Evolutionary conservation across 306 rosid genomes (phyloP).

Genomic region (Mucuna pruriens): DNA sequence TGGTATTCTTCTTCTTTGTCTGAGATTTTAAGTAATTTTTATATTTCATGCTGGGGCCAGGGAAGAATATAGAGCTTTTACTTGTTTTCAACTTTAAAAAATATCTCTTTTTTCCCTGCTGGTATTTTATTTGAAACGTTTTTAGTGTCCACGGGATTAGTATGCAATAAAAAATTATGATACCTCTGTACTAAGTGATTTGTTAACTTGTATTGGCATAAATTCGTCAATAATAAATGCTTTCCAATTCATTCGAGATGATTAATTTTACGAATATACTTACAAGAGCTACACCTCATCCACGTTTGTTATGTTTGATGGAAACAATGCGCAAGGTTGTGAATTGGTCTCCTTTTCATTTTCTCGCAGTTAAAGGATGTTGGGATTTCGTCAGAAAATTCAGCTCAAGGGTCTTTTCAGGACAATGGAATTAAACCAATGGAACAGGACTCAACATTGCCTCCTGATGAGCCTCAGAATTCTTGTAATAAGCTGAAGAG

Average conservation of each 20-base stretch:
- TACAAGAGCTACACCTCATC: not conserved
- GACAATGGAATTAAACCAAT: slow-evolving; percentile 21
- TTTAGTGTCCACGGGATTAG: not conserved
- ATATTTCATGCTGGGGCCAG: not conserved
- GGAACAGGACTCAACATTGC: slow-evolving; percentile 37
- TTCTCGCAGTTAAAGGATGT: slow-evolving; percentile 50
- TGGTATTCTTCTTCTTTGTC: slow-evolving; percentile 54
- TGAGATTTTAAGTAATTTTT: not conserved
- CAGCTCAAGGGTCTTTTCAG: slow-evolving; percentile 17
- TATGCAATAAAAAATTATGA: not conserved
- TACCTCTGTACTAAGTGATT: slow-evolving; percentile 4
- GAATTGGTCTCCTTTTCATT: slow-evolving; percentile 31
- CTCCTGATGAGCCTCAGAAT: slow-evolving; percentile 44
- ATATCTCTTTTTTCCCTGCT: not conserved
- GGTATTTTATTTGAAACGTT: slow-evolving; percentile 13
- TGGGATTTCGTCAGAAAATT: slow-evolving; percentile 34
- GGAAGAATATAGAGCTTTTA: not conserved
- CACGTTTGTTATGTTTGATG: slow-evolving; percentile 22
- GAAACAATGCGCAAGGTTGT: slow-evolving; percentile 4
- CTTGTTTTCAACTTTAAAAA: not conserved
- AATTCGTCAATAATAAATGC: not conserved
- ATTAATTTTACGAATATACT: not conserved
- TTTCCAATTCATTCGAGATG: slow-evolving; percentile 4
- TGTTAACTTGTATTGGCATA: not conserved
- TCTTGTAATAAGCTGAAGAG: slow-evolving; percentile 59